Base-by-base conservation (phyloP, 164 flowering plant genomes). In the Sextonia rubra region DNA sequence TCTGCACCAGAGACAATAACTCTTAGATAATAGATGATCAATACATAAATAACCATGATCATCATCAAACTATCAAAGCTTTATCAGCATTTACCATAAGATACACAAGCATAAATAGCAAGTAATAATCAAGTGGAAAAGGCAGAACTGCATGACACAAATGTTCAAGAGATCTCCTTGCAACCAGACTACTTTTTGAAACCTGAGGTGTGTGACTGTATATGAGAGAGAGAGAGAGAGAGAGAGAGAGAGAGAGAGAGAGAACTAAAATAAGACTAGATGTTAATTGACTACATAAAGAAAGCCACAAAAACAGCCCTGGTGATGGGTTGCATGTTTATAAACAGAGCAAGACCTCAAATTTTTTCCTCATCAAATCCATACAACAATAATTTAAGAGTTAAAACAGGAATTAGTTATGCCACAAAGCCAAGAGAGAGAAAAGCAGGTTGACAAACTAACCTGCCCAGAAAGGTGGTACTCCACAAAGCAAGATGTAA, bases 381-480 rank as follows among this genome's bases (percentile, higher is more conserved):
- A 37, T 37, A 37, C 11, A 32, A 32, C 44, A 32, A 32, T 32
- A 32, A 32, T 32, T 32, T 32, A 7, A 32, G 9, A 32, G 44
- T 32, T 32, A 6, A 6, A 32, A 32, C 44, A 32, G 44, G 44
- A 32, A 32, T 32, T 32, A 32, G 44, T 32, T 32, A 32, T 32
- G 44, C 44, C 5, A 0, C 0, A 32, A 32, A 5, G 44, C 9
- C 44, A 32, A 32, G 9, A 32, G 44, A 5, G 44, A 32, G 44
- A 9, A 32, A 32, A 32, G 44, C 44, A 32, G 70, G 26, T 2
- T 60, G 62, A 32, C 47, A 29, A 64, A 82, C 88, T 66, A 73
- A 93, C 98, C 98, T 83, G 98, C 97, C 98, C 98, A 93, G 68
- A 93, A 93, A 25, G 98, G 98, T 11, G 98, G 98, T 9, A 91